phyloP scores from a whole-genome alignment of 345 rosid species.

The Litchi chinensis region DNA sequence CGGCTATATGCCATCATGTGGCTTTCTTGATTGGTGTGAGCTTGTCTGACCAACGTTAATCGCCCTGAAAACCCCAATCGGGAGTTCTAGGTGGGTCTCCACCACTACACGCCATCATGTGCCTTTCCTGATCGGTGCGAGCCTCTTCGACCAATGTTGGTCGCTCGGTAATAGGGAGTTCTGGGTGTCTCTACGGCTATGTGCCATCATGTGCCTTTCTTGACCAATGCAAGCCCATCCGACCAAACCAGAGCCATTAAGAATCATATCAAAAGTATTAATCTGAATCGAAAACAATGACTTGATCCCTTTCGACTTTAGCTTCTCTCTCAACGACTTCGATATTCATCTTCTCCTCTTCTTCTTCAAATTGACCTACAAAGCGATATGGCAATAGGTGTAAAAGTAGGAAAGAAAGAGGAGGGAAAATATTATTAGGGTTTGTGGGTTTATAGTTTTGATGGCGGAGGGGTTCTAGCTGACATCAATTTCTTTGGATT shows the following conservation, averaged over 20 bases:
- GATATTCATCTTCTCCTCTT: constrained; percentile 65
- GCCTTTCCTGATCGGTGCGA: too few species aligned
- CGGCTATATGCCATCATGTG: too few species aligned
- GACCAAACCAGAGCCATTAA: constrained; percentile 79
- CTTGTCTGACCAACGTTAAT: too few species aligned
- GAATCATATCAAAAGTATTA: constrained; percentile 67
- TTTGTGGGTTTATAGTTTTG: constrained; percentile 29
- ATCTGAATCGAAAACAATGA: constrained; percentile 89
- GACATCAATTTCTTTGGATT: too few species aligned
- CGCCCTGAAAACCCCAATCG: too few species aligned
- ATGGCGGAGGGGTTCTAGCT: neutral
- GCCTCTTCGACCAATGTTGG: too few species aligned
- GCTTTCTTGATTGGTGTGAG: too few species aligned
- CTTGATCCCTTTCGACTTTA: constrained; percentile 73
- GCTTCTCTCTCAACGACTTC: constrained; percentile 53
- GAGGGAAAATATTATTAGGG: constrained; percentile 22
- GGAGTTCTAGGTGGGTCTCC: too few species aligned
- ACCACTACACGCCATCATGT: too few species aligned
- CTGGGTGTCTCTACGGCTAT: too few species aligned
- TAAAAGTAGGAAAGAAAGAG: constrained; percentile 44
- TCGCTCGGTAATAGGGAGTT: too few species aligned
- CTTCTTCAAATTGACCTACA: constrained; percentile 25
- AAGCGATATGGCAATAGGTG: constrained; percentile 21
- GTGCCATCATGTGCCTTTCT: constrained; percentile 24
- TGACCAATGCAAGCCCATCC: constrained; percentile 96